phyloP scores from a whole-genome alignment of 2,329 filamentous ascomycete genomes.

The Cladosporium cucumerinum region DNA sequence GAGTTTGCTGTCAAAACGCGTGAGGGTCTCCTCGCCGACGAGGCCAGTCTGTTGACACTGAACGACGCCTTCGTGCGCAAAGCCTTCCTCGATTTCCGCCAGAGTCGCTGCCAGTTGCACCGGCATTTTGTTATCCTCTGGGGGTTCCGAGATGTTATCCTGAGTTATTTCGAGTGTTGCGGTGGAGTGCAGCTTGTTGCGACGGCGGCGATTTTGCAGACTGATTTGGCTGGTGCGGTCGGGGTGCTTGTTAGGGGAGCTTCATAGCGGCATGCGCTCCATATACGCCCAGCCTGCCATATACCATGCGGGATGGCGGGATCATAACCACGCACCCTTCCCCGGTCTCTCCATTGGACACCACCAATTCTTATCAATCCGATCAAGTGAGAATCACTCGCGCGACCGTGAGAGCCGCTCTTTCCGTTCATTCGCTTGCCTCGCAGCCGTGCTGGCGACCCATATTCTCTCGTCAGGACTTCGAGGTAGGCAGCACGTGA shows the following conservation, averaged over 20 bases:
- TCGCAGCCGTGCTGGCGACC: neutral
- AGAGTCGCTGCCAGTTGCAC: constrained; percentile 10
- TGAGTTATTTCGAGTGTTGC: neutral
- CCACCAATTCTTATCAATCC: neutral
- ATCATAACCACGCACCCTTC: neutral
- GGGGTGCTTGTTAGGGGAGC: constrained; percentile 8
- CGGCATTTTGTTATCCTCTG: neutral
- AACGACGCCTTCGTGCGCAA: constrained; percentile 2
- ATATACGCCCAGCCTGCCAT: neutral
- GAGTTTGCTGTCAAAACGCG: constrained; percentile 8
- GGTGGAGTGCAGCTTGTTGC: neutral
- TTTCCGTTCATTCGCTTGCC: neutral
- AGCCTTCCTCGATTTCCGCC: constrained; percentile 15
- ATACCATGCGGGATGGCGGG: neutral
- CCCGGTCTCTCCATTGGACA: neutral
- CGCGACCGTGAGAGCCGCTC: neutral
- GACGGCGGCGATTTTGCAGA: neutral
- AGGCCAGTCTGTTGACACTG: neutral
- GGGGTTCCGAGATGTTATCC: neutral
- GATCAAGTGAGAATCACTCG: neutral
- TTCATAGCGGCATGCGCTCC: neutral
- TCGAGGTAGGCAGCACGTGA: neutral
- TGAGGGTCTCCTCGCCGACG: constrained; percentile 13
- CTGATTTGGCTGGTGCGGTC: neutral
- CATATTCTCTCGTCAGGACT: neutral